Evolutionary conservation across 1,139 yeast species (phyloP).

Genomic region (Taiozyma sp.): DNA sequence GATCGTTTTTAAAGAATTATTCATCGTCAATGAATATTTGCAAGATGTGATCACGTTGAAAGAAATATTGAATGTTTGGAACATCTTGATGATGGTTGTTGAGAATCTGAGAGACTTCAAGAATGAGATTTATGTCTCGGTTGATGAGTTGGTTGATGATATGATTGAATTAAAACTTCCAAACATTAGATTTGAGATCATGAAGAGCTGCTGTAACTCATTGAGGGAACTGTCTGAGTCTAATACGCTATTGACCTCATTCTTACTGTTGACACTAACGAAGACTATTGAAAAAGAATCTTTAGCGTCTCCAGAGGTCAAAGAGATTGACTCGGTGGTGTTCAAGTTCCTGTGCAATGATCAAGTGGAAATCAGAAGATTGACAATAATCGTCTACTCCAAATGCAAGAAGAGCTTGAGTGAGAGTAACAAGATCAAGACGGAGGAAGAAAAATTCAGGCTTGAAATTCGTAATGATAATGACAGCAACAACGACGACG

Average conservation of each 20-base stretch:
- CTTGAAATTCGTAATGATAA: slow-evolving; percentile 9
- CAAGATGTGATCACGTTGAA: slow-evolving; percentile 5
- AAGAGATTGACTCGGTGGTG: slow-evolving; percentile 29
- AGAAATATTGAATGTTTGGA: slow-evolving; percentile 15
- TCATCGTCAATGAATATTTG: slow-evolving; percentile 15
- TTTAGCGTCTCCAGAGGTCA: slow-evolving; percentile 19
- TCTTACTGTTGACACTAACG: slow-evolving; percentile 14
- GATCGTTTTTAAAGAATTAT: slow-evolving; percentile 18
- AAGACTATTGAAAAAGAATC: slow-evolving; percentile 17
- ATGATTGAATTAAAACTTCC: slow-evolving; percentile 9
- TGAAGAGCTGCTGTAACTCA: slow-evolving; percentile 11
- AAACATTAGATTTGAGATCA: slow-evolving; percentile 6
- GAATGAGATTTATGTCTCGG: slow-evolving; percentile 19
- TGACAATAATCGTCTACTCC: slow-evolving; percentile 39
- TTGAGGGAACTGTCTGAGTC: slow-evolving; percentile 7
- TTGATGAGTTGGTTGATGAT: slow-evolving; percentile 21
- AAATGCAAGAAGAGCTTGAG: slow-evolving; percentile 19
- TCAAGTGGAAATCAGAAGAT: slow-evolving; percentile 37
- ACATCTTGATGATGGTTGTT: slow-evolving; percentile 17
- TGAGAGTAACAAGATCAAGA: slow-evolving; percentile 6
- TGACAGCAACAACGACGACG: slow-evolving; percentile 8
- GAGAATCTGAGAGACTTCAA: slow-evolving; percentile 19
- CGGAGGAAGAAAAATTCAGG: slow-evolving; percentile 2
- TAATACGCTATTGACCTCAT: slow-evolving; percentile 8
- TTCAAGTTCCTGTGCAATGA: slow-evolving; percentile 27